Conservation (phyloP, 331 rosid genomes). For the Malus hybrid region DNA sequence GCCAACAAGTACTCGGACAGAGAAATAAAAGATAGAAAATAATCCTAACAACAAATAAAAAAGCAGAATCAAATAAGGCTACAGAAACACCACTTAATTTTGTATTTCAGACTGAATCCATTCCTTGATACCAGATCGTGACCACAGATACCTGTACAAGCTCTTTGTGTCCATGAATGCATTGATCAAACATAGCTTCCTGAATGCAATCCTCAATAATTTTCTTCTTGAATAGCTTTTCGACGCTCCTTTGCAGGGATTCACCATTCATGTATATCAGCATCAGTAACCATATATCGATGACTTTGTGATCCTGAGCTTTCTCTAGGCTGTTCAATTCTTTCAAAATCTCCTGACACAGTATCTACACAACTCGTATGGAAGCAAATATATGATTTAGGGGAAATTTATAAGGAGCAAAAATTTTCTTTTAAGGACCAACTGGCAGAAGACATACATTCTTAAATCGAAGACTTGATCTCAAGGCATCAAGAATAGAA, state of each 20-base stretch:
- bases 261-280: constrained; percentile 34
- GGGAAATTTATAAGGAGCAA: neutral
- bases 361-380: constrained; percentile 1
- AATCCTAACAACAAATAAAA: constrained; percentile 13
- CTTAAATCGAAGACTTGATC: constrained; percentile 33
- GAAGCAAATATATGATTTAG: neutral
- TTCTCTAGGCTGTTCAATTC: constrained; percentile 24
- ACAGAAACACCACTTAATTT: neutral
- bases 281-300: constrained; percentile 35
- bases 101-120: neutral
- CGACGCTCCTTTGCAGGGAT: constrained; percentile 31
- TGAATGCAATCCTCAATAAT: constrained; percentile 27
- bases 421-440: neutral
- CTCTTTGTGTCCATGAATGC: constrained; percentile 29
- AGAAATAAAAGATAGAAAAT: constrained; percentile 25
- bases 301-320: constrained; percentile 32
- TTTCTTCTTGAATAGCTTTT: constrained; percentile 28
- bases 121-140: neutral
- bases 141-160: constrained; percentile 19
- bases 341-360: constrained; percentile 42
- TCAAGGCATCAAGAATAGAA: constrained; percentile 32
- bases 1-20: constrained; percentile 32
- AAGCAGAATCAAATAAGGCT: neutral
- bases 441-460: constrained; percentile 13
- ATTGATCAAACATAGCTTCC: constrained; percentile 29